Conservation (phyloP, 2,329 filamentous ascomycete species). For the Botrytis porri region DNA sequence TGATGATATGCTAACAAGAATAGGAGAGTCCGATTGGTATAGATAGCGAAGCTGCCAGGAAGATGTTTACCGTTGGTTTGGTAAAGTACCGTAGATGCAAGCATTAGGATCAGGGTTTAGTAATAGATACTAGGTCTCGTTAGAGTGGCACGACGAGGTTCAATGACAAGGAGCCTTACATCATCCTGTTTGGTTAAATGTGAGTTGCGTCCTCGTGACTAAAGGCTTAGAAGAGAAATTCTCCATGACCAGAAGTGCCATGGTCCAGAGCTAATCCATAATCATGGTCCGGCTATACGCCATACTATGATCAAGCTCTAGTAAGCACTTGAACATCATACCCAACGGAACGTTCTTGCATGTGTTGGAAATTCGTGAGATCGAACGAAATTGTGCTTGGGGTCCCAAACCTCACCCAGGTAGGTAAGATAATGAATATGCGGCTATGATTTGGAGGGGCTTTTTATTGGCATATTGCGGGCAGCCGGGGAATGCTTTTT, state of each 20-base stretch:
- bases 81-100: constrained; percentile 19
- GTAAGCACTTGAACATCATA: constrained; percentile 12
- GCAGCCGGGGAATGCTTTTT: constrained; percentile 10
- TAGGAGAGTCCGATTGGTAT: constrained; percentile 16
- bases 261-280: neutral
- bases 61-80: constrained; percentile 20
- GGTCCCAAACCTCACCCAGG: constrained; percentile 8
- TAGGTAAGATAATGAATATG: constrained; percentile 5
- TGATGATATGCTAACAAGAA: constrained; percentile 7
- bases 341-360: constrained; percentile 17
- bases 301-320: neutral
- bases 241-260: neutral
- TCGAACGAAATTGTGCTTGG: constrained; percentile 9
- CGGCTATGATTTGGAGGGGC: neutral
- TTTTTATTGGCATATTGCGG: neutral
- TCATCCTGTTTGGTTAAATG: constrained; percentile 2
- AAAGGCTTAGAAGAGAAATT: neutral
- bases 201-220: constrained; percentile 6
- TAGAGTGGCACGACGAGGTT: neutral
- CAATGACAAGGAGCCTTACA: neutral
- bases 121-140: neutral
- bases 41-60: constrained; percentile 5
- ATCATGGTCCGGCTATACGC: neutral
- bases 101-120: constrained; percentile 15
- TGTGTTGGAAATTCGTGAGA: constrained; percentile 13